Base-by-base conservation (phyloP, 768 basidiomycete species). In the Candolleomyces eurysporus region DNA sequence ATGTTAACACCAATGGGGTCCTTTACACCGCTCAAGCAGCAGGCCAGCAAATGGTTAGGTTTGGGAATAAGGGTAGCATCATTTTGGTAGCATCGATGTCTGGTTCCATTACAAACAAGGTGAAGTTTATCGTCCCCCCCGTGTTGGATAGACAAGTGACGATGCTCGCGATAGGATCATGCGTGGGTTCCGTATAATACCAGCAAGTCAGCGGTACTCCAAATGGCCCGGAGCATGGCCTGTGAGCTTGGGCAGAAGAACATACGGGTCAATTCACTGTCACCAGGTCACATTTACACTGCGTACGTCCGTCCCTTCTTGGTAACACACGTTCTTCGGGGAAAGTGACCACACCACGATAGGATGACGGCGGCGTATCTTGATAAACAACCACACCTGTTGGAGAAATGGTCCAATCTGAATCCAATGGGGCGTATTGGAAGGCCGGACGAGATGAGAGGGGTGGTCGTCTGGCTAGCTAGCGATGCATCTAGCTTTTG, bases 161-260 rank as follows among this genome's bases (percentile, higher is more conserved):
- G 61, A 62, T 49, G 30, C 61, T 17, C 7, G 14, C 36, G 36
- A 11, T 32, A 89, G 90, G 89, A 85, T 64, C 88, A 90, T 65
- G 82, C 85, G 1, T 91, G 88, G 89, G 82, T 86, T 55, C 83
- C 88, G 14, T 92, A 92, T 74, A 91, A 91, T 72, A 79, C 83
- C 52, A 89, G 87, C 75, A 92, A 92, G 73, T 83, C 87, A 1
- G 90, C 86, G 5, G 89, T 92, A 17, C 72, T 91, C 46, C 90
- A 92, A 73, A 91, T 91, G 89, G 85, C 79, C 5, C 83, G 91
- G 48, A 90, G 87, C 70, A 88, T 92, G 89, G 90, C 90, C 4
- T 91, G 89, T 68, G 90, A 92, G 68, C 79, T 92, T 2, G 91
- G 88, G 1, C 74, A 68, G 40, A 76, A 85, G 70, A 74, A 78